phyloP scores from a whole-genome alignment of 371 early-diverging fungal species.

The Rhizopus stolonifer region DNA sequence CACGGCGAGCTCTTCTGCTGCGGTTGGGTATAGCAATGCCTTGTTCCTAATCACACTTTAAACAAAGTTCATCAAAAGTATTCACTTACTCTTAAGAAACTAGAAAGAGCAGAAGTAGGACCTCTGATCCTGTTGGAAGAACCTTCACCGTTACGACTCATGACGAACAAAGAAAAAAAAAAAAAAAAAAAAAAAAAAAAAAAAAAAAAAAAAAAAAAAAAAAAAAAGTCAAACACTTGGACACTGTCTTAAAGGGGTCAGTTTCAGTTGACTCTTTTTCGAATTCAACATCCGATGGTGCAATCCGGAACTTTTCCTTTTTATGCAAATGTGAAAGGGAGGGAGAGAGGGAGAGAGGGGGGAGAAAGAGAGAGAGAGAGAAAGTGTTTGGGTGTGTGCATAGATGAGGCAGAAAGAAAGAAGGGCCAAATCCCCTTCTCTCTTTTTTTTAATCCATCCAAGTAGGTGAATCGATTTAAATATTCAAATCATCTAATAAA shows the following conservation, averaged over 20 bases:
- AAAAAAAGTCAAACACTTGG: neutral
- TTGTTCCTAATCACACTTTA: slow-evolving; percentile 50
- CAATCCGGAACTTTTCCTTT: neutral
- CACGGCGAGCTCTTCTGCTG: slow-evolving; percentile 24
- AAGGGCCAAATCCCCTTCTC: slow-evolving; percentile 6
- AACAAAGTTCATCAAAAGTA: neutral
- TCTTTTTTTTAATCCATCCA: slow-evolving; percentile 7
- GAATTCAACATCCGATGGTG: neutral
- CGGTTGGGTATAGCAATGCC: slow-evolving; percentile 63
- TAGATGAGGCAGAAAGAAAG: neutral
- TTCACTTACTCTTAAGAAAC: slow-evolving; percentile 54
- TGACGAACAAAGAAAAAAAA: neutral
- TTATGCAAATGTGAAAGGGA: neutral
- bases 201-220: neutral
- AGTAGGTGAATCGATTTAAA: neutral
- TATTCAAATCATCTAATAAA: neutral
- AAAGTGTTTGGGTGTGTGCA: neutral
- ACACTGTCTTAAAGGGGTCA: neutral
- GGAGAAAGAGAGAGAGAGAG: neutral
- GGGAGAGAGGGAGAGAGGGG: neutral
- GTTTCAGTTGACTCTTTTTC: slow-evolving; percentile 1
- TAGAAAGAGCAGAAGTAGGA: slow-evolving; percentile 70
- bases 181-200: neutral
- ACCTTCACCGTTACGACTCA: neutral
- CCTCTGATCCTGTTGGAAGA: slow-evolving; percentile 55